Evolutionary conservation across 495 filamentous ascomycete genomes (phyloP).

Genomic region (Margaritispora aquatica): DNA sequence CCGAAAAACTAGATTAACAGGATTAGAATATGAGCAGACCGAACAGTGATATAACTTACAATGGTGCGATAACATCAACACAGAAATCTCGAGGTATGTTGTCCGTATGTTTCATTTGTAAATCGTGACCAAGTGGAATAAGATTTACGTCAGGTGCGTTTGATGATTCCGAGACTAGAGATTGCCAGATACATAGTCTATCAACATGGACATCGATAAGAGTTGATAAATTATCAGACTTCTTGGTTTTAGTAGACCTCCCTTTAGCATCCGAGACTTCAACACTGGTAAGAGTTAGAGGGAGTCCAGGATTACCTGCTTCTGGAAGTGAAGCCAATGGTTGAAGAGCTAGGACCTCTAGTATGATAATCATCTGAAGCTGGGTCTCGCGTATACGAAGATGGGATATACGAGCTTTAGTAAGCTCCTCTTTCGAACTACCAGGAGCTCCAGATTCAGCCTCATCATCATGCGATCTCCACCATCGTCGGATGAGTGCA

Average conservation of each 20-base stretch:
- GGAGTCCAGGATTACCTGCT: slow-evolving; percentile 32
- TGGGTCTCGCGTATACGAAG: slow-evolving; percentile 75
- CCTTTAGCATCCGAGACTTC: slow-evolving; percentile 23
- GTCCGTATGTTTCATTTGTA: slow-evolving; percentile 9
- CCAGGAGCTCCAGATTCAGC: slow-evolving; percentile 29
- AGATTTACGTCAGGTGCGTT: neutral
- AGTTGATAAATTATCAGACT: slow-evolving; percentile 37
- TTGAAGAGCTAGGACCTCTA: slow-evolving; percentile 81
- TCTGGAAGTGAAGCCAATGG: slow-evolving; percentile 30
- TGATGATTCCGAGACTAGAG: slow-evolving; percentile 40
- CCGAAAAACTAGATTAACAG: slow-evolving; percentile 57
- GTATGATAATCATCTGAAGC: slow-evolving; percentile 81
- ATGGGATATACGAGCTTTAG: slow-evolving; percentile 53
- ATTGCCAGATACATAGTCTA: slow-evolving; percentile 93
- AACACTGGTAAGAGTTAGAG: slow-evolving; percentile 25
- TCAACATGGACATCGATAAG: slow-evolving; percentile 84
- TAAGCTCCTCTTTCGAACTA: slow-evolving; percentile 44
- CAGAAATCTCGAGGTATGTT: slow-evolving; percentile 63
- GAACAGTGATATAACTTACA: slow-evolving; percentile 45
- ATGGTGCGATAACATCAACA: slow-evolving; percentile 87
- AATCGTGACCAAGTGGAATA: neutral
- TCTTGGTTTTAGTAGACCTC: slow-evolving; percentile 29
- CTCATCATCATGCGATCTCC: slow-evolving; percentile 42
- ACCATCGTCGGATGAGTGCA: slow-evolving; percentile 73
- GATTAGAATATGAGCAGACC: neutral